These are phyloP conservation scores for Castanea sativa DNA, from an alignment of 306 rosid species.

Conservation along the genomic window DNA sequence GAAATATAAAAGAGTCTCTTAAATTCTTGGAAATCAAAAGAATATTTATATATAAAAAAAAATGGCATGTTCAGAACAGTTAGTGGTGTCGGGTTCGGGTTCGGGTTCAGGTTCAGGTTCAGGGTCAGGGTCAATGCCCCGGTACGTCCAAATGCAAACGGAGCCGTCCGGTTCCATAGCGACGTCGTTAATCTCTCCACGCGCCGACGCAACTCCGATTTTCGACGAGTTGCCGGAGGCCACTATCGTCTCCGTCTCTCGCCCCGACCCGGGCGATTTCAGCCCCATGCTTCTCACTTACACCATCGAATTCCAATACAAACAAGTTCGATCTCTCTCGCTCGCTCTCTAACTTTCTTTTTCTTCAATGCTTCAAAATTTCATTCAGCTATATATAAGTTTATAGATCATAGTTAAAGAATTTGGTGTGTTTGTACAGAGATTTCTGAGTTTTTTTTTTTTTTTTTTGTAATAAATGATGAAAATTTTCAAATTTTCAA, in stretches of 20 bases:
- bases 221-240: constrained; percentile 89
- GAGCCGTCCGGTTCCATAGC: constrained; percentile 46
- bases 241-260: constrained; percentile 77
- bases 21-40: background rate
- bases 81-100: constrained; percentile 21
- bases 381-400: constrained; percentile 5
- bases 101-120: too few relatives aligned
- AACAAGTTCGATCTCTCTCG: constrained; percentile 48
- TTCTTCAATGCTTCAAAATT: background rate
- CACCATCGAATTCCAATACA: constrained; percentile 79
- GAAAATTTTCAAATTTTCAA: background rate
- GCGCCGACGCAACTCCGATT: constrained; percentile 55
- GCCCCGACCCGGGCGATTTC: constrained; percentile 88
- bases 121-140: constrained; percentile 35
- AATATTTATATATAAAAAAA: too few relatives aligned
- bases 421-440: background rate
- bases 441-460: background rate
- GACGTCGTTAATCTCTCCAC: constrained; percentile 45
- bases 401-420: constrained; percentile 1
- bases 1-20: background rate
- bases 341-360: background rate
- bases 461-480: background rate
- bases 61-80: constrained; percentile 72
- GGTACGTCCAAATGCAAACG: constrained; percentile 69
- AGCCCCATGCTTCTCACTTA: constrained; percentile 94